These are phyloP conservation scores for Sclerotinia nivalis DNA, from an alignment of 2,329 filamentous ascomycete species.

Conservation along the genomic window DNA sequence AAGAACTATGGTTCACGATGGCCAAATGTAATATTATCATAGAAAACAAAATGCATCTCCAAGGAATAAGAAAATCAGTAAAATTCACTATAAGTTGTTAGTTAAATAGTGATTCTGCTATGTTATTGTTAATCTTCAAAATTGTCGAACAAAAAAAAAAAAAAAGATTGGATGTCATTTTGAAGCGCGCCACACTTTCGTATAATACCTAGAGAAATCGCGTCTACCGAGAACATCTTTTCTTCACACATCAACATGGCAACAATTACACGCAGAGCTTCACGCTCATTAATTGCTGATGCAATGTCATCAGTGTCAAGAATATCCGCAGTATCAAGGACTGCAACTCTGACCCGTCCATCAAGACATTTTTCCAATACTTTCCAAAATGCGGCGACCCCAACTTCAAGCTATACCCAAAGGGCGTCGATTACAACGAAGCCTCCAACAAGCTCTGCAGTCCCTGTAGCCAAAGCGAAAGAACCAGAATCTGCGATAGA, in stretches of 20 bases:
- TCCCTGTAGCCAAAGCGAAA: conserved; percentile 22
- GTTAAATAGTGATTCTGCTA: neutral
- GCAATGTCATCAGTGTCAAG: conserved; percentile 23
- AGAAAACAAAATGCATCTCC: neutral
- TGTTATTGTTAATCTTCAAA: neutral
- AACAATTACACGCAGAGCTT: conserved; percentile 27
- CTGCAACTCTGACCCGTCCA: neutral
- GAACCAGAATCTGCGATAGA: conserved; percentile 60
- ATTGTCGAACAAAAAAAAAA: neutral
- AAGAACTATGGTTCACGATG: neutral
- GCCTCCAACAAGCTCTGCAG: conserved; percentile 18
- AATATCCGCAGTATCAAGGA: conserved; percentile 1
- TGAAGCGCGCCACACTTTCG: conserved; percentile 5
- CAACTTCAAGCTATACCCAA: conserved; percentile 34
- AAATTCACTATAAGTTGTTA: neutral
- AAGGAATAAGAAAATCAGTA: neutral
- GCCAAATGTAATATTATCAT: neutral
- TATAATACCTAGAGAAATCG: conserved; percentile 19
- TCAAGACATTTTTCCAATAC: conserved; percentile 34
- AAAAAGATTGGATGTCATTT: neutral
- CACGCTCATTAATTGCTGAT: conserved; percentile 32
- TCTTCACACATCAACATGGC: conserved; percentile 18
- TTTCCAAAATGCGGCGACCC: conserved; percentile 31
- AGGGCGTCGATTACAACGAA: conserved; percentile 26
- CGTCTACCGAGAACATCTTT: conserved; percentile 12